Conservation (phyloP, 139 green algal genomes). For the Micractinium sp. region DNA sequence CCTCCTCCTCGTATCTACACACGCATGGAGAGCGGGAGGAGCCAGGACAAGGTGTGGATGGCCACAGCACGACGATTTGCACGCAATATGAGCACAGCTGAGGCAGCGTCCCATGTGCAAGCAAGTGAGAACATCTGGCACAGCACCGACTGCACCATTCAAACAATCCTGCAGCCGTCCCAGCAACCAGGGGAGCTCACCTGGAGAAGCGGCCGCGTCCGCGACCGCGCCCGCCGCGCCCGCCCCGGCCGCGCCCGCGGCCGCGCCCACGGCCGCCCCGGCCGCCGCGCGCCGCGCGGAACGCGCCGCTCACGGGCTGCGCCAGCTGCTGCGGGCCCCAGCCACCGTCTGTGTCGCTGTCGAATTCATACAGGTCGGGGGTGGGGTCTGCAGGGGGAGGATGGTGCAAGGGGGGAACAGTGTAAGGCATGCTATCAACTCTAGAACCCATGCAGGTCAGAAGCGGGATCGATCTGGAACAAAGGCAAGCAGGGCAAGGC, state of each 20-base stretch:
- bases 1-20: constrained; percentile 55
- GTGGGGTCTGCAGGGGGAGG: background rate
- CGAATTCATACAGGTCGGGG: constrained; percentile 14
- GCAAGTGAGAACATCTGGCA: background rate
- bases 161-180: background rate
- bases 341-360: constrained; percentile 80
- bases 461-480: background rate
- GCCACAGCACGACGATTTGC: background rate
- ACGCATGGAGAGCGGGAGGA: background rate
- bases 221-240: constrained; percentile 22
- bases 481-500: background rate
- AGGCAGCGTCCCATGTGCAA: background rate
- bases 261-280: constrained; percentile 35
- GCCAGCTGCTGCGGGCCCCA: constrained; percentile 32
- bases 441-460: too few species aligned
- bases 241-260: constrained; percentile 38
- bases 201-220: constrained; percentile 39
- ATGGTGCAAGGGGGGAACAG: background rate
- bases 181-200: background rate
- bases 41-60: background rate
- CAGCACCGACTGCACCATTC: background rate
- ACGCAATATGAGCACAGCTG: background rate
- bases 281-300: constrained; percentile 35
- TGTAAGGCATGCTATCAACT: background rate
- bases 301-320: background rate